These are phyloP conservation scores for Auricularia auricula-judae DNA, from an alignment of 768 basidiomycete genomes.

Conservation along the genomic window DNA sequence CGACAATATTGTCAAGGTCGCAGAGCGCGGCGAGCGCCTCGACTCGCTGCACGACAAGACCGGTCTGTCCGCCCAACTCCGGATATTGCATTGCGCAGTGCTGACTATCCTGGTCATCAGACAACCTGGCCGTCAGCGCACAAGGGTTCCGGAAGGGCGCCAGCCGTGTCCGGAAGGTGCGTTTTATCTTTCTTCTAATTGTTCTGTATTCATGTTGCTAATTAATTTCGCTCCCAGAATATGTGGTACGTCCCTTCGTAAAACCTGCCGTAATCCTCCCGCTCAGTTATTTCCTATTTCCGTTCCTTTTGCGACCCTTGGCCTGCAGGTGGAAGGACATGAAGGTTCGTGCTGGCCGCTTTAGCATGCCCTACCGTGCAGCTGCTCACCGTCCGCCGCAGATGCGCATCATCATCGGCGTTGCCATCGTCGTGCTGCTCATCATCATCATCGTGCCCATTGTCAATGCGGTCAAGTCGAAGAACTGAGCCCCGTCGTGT, in stretches of 20 bases:
- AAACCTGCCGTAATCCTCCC: slow-evolving; percentile 17
- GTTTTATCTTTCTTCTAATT: slow-evolving; percentile 23
- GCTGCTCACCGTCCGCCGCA: slow-evolving; percentile 20
- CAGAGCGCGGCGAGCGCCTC: slow-evolving; percentile 88
- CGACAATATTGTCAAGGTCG: slow-evolving; percentile 93
- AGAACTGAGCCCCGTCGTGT: background rate
- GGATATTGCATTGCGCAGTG: background rate
- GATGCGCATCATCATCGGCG: slow-evolving; percentile 96
- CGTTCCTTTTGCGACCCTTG: slow-evolving; percentile 6
- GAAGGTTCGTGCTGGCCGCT: slow-evolving; percentile 47
- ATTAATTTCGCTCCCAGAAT: slow-evolving; percentile 38
- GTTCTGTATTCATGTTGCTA: slow-evolving; percentile 21
- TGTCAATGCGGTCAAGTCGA: slow-evolving; percentile 67
- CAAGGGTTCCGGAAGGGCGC: slow-evolving; percentile 97
- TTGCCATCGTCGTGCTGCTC: slow-evolving; percentile 81
- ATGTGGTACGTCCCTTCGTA: slow-evolving; percentile 55
- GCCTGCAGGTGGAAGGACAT: slow-evolving; percentile 86
- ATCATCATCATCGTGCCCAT: slow-evolving; percentile 94
- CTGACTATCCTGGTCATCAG: slow-evolving; percentile 28
- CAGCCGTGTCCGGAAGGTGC: slow-evolving; percentile 91
- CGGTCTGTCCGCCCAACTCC: slow-evolving; percentile 41
- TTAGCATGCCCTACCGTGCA: slow-evolving; percentile 3
- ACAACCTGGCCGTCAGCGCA: slow-evolving; percentile 95
- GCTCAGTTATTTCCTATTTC: background rate
- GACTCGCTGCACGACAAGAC: slow-evolving; percentile 97